phyloP scores from a whole-genome alignment of 2,329 filamentous ascomycete genomes.

The Aspergillus phoenicis region DNA sequence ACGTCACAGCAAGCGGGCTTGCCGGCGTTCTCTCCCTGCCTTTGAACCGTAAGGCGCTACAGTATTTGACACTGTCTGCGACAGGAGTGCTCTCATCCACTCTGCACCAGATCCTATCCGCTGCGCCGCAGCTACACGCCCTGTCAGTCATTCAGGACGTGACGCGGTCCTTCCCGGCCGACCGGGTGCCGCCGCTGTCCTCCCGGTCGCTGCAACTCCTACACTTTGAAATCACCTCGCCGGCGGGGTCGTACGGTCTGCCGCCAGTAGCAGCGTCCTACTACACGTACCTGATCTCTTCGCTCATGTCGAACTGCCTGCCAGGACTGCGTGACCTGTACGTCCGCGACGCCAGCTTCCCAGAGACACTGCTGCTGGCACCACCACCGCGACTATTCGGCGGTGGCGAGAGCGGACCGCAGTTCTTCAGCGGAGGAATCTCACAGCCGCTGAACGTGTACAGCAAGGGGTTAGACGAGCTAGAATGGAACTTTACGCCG shows the following conservation, averaged over 20 bases:
- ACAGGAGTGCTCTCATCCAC: conserved; percentile 63
- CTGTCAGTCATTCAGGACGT: conserved; percentile 62
- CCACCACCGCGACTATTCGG: conserved; percentile 63
- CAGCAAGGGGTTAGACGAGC: conserved; percentile 67
- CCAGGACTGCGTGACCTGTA: conserved; percentile 76
- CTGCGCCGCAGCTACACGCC: conserved; percentile 44
- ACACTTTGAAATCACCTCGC: conserved; percentile 75
- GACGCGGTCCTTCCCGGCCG: conserved; percentile 58
- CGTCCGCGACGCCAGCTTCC: conserved; percentile 81
- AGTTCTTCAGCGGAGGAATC: conserved; percentile 40
- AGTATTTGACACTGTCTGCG: conserved; percentile 68
- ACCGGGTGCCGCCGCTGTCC: conserved; percentile 62
- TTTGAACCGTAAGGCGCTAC: conserved; percentile 63
- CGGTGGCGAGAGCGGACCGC: conserved; percentile 33
- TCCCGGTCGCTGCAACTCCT: conserved; percentile 72
- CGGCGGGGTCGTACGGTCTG: conserved; percentile 59
- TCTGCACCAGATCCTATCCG: conserved; percentile 47
- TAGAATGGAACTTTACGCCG: conserved; percentile 68
- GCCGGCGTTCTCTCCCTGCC: conserved; percentile 66
- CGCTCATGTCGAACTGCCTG: conserved; percentile 73
- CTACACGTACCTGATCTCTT: conserved; percentile 84
- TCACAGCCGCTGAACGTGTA: conserved; percentile 64
- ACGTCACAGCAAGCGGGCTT: conserved; percentile 72
- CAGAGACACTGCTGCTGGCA: conserved; percentile 74
- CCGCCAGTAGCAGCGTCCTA: conserved; percentile 62